phyloP scores from a whole-genome alignment of 169 alveolate species.

The Eimeria falciformis region DNA sequence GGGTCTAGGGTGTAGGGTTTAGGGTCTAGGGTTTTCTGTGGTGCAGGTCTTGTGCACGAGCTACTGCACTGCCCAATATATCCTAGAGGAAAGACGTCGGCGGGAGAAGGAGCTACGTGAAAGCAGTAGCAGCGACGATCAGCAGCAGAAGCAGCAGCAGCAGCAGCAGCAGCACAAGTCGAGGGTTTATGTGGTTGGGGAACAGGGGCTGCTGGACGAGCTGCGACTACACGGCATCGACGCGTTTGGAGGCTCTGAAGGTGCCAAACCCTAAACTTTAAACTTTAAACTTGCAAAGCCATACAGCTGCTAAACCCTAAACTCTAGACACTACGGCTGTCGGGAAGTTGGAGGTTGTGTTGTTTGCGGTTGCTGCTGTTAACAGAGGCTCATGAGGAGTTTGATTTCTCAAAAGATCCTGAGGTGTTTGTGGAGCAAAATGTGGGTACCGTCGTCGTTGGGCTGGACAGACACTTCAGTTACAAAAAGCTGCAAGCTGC shows the following conservation, averaged over 20 bases:
- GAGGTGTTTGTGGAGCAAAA: slow-evolving; percentile 63
- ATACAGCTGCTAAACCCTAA: slow-evolving; percentile 36
- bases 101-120: slow-evolving; percentile 17
- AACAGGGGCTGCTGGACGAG: slow-evolving; percentile 56
- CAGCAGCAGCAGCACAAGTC: slow-evolving; percentile 26
- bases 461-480: slow-evolving; percentile 80
- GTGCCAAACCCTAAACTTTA: slow-evolving; percentile 9
- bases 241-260: slow-evolving; percentile 57
- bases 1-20: neutral
- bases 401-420: neutral
- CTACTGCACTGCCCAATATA: slow-evolving; percentile 23
- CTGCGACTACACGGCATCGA: slow-evolving; percentile 50
- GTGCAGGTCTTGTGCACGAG: slow-evolving; percentile 67
- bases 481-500: slow-evolving; percentile 84
- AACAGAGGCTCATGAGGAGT: neutral
- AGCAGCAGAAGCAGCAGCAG: slow-evolving; percentile 26
- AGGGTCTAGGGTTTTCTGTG: slow-evolving; percentile 39
- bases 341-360: neutral
- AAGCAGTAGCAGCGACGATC: slow-evolving; percentile 22
- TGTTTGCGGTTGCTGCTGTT: neutral
- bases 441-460: slow-evolving; percentile 84
- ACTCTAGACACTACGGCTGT: neutral
- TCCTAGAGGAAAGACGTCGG: neutral
- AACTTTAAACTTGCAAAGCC: slow-evolving; percentile 35
- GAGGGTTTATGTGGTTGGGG: slow-evolving; percentile 61